Conservation (phyloP, 345 rosid species). For the Hibiscus tridactylites region DNA sequence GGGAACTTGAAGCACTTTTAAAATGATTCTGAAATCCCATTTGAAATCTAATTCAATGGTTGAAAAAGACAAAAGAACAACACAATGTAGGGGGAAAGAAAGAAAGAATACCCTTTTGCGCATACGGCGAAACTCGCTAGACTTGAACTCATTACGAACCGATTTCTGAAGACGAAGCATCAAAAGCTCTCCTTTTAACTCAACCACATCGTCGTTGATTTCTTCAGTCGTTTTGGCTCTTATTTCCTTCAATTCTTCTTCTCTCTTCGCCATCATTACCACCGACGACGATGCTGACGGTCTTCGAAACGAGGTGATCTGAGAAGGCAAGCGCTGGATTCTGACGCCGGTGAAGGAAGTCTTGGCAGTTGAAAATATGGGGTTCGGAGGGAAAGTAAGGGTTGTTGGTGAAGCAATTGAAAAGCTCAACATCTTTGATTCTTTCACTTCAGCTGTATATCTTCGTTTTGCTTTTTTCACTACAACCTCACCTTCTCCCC, state of each 20-base stretch:
- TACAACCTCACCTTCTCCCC: too few relatives aligned
- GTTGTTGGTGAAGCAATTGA: slow-evolving; percentile 40
- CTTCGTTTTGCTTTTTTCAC: too few relatives aligned
- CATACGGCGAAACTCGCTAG: slow-evolving; percentile 84
- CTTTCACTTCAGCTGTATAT: not conserved
- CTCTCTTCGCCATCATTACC: slow-evolving; percentile 81
- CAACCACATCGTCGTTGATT: slow-evolving; percentile 76
- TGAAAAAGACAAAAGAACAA: not conserved
- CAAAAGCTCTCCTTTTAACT: slow-evolving; percentile 88
- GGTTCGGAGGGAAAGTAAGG: slow-evolving; percentile 28
- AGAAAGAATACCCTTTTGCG: slow-evolving; percentile 56
- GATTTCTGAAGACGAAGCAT: slow-evolving; percentile 87
- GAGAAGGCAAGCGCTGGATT: slow-evolving; percentile 25
- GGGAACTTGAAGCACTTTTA: not conserved
- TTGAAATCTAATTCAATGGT: not conserved
- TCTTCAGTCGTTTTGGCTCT: slow-evolving; percentile 60
- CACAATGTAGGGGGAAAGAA: not conserved
- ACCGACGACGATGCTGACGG: slow-evolving; percentile 19
- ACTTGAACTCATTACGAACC: slow-evolving; percentile 77
- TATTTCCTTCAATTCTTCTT: slow-evolving; percentile 69
- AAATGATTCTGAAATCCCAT: not conserved
- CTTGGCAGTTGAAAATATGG: slow-evolving; percentile 20
- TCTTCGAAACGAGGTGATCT: slow-evolving; percentile 15
- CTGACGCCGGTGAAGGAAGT: slow-evolving; percentile 46
- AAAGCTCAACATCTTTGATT: slow-evolving; percentile 44